Evolutionary conservation across 2,329 filamentous ascomycete genomes (phyloP).

Genomic region (Aspergillus cejpii): DNA sequence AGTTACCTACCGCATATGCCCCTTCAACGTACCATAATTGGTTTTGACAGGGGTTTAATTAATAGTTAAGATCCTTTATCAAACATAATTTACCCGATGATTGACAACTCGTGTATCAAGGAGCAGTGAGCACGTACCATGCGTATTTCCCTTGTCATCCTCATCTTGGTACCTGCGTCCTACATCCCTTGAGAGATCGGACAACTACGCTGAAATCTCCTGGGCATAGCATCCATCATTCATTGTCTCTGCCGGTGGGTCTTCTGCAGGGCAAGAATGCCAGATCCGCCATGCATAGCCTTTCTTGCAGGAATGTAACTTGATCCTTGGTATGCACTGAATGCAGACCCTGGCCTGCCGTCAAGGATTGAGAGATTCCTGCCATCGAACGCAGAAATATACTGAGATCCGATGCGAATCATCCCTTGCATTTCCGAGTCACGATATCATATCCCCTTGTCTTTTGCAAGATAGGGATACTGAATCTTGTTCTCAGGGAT

Average conservation of each 20-base stretch:
- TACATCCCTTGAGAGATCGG: background rate
- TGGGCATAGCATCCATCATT: background rate
- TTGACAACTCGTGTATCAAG: background rate
- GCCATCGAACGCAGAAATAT: too few species aligned
- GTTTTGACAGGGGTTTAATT: background rate
- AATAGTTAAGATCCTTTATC: background rate
- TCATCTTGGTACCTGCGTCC: too few species aligned
- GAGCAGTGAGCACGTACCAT: background rate
- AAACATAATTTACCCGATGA: background rate
- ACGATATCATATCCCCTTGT: background rate
- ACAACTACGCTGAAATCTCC: background rate
- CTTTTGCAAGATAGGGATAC: background rate
- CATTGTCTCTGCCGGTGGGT: background rate
- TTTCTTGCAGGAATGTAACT: background rate
- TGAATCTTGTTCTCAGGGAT: background rate
- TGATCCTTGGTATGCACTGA: background rate
- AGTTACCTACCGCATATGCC: too few species aligned
- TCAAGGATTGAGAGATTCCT: too few species aligned
- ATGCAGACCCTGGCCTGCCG: too few species aligned
- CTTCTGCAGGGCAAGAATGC: background rate
- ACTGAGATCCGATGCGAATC: background rate
- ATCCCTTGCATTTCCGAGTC: background rate
- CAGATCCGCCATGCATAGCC: background rate
- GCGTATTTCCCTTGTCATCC: too few species aligned
- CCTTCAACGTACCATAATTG: too few species aligned